Conservation (phyloP, 768 basidiomycete genomes). For the Nidularia pulvinata region DNA sequence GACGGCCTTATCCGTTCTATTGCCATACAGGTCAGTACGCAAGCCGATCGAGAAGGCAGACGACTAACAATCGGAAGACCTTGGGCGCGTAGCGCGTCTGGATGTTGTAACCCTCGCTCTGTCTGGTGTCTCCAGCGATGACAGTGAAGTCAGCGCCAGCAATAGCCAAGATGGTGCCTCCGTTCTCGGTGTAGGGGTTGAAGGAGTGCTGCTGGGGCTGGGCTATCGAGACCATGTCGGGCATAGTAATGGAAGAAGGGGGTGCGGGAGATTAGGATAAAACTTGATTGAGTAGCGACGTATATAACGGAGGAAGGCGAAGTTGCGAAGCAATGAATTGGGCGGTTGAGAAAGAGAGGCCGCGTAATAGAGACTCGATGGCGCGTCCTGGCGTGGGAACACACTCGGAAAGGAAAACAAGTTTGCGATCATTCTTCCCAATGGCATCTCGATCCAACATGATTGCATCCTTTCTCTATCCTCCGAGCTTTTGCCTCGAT, state of each 20-base stretch:
- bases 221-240: constrained; percentile 33
- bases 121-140: constrained; percentile 95
- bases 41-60: background rate
- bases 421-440: background rate
- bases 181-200: constrained; percentile 92
- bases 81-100: constrained; percentile 98
- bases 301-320: constrained; percentile 23
- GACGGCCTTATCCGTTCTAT: constrained; percentile 89
- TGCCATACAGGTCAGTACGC: constrained; percentile 6
- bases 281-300: constrained; percentile 8
- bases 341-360: constrained; percentile 23
- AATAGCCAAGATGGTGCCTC: constrained; percentile 95
- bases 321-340: background rate
- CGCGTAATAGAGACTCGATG: constrained; percentile 38
- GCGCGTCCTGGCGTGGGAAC: constrained; percentile 40
- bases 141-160: constrained; percentile 93
- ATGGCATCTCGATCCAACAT: background rate
- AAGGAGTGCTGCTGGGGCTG: constrained; percentile 62
- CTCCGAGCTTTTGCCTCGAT: constrained; percentile 33
- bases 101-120: constrained; percentile 97
- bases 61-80: constrained; percentile 86
- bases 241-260: constrained; percentile 17
- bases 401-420: background rate
- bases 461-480: constrained; percentile 9
- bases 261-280: constrained; percentile 8